phyloP scores from a whole-genome alignment of 768 basidiomycete species.

The Calvatia gigantea region DNA sequence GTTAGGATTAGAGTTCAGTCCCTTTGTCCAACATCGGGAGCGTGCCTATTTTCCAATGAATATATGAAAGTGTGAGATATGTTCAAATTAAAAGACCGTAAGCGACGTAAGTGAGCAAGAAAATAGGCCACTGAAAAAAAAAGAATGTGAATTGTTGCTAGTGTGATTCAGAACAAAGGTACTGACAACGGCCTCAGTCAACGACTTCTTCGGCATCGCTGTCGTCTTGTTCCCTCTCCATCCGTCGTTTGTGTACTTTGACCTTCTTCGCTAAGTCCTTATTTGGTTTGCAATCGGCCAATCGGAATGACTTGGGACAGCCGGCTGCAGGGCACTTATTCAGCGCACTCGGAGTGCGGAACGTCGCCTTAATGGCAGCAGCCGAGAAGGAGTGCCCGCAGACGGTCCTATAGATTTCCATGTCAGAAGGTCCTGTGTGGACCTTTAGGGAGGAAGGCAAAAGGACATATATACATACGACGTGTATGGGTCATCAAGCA shows the following conservation, averaged over 20 bases:
- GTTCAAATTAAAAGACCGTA: background rate
- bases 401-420: conserved; percentile 37
- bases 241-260: conserved; percentile 53
- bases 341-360: conserved; percentile 31
- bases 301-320: conserved; percentile 56
- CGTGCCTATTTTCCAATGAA: background rate
- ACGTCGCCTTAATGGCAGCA: conserved; percentile 63
- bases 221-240: conserved; percentile 42
- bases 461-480: conserved; percentile 57
- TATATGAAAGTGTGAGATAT: background rate
- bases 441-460: background rate
- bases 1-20: background rate
- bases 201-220: conserved; percentile 62
- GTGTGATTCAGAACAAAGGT: background rate
- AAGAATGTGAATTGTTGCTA: background rate
- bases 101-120: background rate
- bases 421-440: conserved; percentile 4
- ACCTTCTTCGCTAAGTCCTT: conserved; percentile 60
- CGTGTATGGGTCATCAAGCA: conserved; percentile 71
- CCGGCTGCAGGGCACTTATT: conserved; percentile 70
- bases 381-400: conserved; percentile 86
- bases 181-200: conserved; percentile 31
- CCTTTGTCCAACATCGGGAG: background rate
- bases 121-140: background rate
- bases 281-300: conserved; percentile 49